Evolutionary conservation across 495 filamentous ascomycete genomes (phyloP), one percentile per base, ranked within the genome.

Genomic region (Talaromyces ruber): DNA sequence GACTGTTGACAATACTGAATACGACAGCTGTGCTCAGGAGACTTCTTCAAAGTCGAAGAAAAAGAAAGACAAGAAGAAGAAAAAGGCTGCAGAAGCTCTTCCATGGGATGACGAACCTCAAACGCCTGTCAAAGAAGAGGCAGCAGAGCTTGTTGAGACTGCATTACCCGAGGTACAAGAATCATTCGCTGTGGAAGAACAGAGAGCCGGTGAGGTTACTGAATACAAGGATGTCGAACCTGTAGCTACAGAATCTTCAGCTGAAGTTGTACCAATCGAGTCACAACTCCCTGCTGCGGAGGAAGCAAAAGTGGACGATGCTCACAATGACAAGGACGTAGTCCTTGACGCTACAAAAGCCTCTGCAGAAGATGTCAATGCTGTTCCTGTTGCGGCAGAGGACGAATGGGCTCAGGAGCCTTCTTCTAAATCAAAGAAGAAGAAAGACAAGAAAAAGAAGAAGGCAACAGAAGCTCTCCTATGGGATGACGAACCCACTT

Each of bases 11-110:
- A 29, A 9, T 9, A 4, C 58, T 37, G 29, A 60, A 58, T 29
- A 53, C 21, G 50, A 62, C 56, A 9, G 34, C 14, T 18, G 3
- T 4, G 18, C 29, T 28, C 43, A 54, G 11, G 30, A 51, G 29
- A 55, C 51, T 32, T n/a, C 60, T 57, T 51, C 60, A 30, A 62
- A 47, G 18, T 54, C 60, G 2, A 62, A 62, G 24, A 62, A 62
- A 53, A 53, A 28, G 50, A 53, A 70, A 67, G 45, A 67, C 72
- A 60, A 72, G 74, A 60, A 74, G 43, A 53, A 53, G 50, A 28
- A 53, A 16, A 28, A 53, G 11, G 50, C 50, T 3, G 22, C 50
- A n/a, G 50, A 53, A 53, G 24, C 50, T 53, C 50, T 53, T 28
- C 12, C 6, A 26, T 26, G 9, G 24, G 50, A 28, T 28, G 22